A percentile compares a stretch with the other conserved stretches of the same genome.
phyloP scores from a whole-genome alignment of 129 eudicot species.

The Pseudognaphalium luteoalbum region DNA sequence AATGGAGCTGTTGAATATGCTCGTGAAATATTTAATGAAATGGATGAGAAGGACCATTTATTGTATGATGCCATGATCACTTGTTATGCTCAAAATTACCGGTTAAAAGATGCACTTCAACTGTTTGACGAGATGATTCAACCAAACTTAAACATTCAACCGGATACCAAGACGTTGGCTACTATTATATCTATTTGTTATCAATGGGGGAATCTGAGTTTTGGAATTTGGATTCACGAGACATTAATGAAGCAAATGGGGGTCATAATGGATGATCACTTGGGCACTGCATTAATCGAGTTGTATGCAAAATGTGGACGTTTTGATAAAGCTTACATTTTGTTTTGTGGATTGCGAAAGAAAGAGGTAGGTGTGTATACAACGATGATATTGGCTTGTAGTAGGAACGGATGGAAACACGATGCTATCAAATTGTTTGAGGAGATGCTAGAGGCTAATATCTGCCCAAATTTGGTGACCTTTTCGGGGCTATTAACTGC shows the following conservation, averaged over 20 bases:
- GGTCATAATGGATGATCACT: slow-evolving; percentile 28
- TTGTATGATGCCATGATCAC: slow-evolving; percentile 46
- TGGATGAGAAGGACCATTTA: slow-evolving; percentile 30
- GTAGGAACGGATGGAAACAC: slow-evolving; percentile 24
- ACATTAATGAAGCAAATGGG: slow-evolving; percentile 33
- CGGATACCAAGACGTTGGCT: slow-evolving; percentile 36
- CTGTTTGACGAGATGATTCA: slow-evolving; percentile 50
- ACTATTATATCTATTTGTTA: slow-evolving; percentile 40
- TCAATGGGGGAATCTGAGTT: slow-evolving; percentile 37
- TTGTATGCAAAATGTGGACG: slow-evolving; percentile 44
- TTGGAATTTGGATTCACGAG: slow-evolving; percentile 33
- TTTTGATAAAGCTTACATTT: slow-evolving; percentile 39
- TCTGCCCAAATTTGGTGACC: slow-evolving; percentile 42
- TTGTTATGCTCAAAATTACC: slow-evolving; percentile 45
- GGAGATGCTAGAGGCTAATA: slow-evolving; percentile 42
- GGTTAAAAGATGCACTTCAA: slow-evolving; percentile 37
- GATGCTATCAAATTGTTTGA: slow-evolving; percentile 29
- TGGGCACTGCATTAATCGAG: slow-evolving; percentile 36
- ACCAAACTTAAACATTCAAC: slow-evolving; percentile 32
- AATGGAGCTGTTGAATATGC: slow-evolving; percentile 37
- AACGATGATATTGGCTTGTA: slow-evolving; percentile 39
- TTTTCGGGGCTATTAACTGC: slow-evolving; percentile 32
- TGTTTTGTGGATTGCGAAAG: slow-evolving; percentile 39
- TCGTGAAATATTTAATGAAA: slow-evolving; percentile 31
- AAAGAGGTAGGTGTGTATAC: slow-evolving; percentile 46